These are phyloP conservation scores for Pichia inconspicua DNA, from an alignment of 1,139 yeast species.

Conservation along the genomic window DNA sequence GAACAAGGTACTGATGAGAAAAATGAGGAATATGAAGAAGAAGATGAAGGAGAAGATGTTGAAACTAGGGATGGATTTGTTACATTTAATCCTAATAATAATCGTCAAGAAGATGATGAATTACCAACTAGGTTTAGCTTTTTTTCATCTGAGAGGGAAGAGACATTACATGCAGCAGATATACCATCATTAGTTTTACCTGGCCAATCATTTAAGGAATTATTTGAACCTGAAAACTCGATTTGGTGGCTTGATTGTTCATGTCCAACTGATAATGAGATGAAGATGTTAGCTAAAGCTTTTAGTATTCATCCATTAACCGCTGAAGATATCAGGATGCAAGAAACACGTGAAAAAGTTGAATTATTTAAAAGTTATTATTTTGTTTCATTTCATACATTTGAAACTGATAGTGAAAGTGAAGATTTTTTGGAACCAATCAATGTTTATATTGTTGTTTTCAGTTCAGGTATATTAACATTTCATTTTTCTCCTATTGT, in stretches of 20 bases:
- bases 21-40: not conserved
- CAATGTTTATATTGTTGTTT: slow-evolving; percentile 81
- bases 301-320: slow-evolving; percentile 82
- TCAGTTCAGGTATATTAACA: slow-evolving; percentile 73
- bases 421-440: slow-evolving; percentile 83
- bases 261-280: slow-evolving; percentile 32
- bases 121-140: slow-evolving; percentile 75
- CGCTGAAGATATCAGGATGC: slow-evolving; percentile 79
- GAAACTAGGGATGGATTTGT: slow-evolving; percentile 2
- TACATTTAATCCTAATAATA: slow-evolving; percentile 13
- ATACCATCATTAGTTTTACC: slow-evolving; percentile 64
- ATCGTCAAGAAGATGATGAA: slow-evolving; percentile 14
- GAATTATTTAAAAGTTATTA: slow-evolving; percentile 68
- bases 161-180: slow-evolving; percentile 85
- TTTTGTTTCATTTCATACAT: slow-evolving; percentile 77
- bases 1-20: not conserved
- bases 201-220: slow-evolving; percentile 54
- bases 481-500: slow-evolving; percentile 79
- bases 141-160: slow-evolving; percentile 73
- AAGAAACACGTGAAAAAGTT: slow-evolving; percentile 79
- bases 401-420: slow-evolving; percentile 66
- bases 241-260: slow-evolving; percentile 68
- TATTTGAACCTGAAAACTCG: slow-evolving; percentile 57
- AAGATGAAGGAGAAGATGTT: not conserved
- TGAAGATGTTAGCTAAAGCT: slow-evolving; percentile 36